These are phyloP conservation scores for Marchantia polymorpha DNA, from an alignment of 225 moss, liverwort and hornwort species.

Conservation along the genomic window DNA sequence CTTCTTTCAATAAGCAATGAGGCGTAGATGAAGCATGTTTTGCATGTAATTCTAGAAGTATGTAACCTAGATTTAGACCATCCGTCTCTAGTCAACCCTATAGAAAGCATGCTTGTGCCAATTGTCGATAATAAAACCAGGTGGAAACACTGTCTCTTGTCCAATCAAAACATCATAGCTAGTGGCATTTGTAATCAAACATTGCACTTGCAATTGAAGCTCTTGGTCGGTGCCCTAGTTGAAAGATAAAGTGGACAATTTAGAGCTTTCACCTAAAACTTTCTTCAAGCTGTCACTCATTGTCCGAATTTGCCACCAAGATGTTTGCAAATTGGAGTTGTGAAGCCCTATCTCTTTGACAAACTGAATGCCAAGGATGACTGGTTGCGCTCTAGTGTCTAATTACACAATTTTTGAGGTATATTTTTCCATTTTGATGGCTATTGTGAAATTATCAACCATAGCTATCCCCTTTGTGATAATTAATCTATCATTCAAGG, in stretches of 20 bases:
- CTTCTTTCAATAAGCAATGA: neutral
- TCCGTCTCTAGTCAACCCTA: conserved; percentile 6
- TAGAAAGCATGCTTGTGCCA: neutral
- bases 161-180: neutral
- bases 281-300: neutral
- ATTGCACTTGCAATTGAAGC: neutral
- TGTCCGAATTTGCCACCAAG: neutral
- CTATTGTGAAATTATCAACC: neutral
- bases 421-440: neutral
- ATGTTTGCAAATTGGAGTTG: neutral
- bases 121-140: conserved; percentile 10
- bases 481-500: neutral
- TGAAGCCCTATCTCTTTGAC: neutral
- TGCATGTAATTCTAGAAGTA: conserved; percentile 11
- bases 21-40: neutral
- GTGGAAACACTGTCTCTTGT: conserved; percentile 6
- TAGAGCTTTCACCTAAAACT: too few relatives aligned
- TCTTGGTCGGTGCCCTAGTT: neutral
- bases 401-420: neutral
- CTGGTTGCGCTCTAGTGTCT: neutral
- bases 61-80: neutral
- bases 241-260: too few relatives aligned
- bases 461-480: neutral
- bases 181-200: neutral
- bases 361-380: conserved; percentile 2